These are phyloP conservation scores for Colletotrichum agaves DNA, from an alignment of 2,329 filamentous ascomycete species.

Conservation along the genomic window DNA sequence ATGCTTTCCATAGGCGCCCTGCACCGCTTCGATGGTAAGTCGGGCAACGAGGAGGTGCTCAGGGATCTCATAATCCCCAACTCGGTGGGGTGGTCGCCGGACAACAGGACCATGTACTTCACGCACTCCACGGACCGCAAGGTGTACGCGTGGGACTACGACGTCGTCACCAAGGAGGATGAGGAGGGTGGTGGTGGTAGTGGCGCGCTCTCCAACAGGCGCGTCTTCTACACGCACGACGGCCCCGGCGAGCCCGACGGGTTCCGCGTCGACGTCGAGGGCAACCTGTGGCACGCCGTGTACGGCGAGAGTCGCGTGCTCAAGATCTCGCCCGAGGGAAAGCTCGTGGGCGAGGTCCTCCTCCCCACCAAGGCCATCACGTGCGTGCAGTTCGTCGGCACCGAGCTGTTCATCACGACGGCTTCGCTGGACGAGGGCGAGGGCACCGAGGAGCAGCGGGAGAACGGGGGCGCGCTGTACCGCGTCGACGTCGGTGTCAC, in stretches of 20 bases:
- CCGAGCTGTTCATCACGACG: conserved; percentile 81
- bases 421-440: conserved; percentile 74
- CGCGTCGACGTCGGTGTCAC: conserved; percentile 79
- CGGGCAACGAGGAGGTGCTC: conserved; percentile 68
- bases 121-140: conserved; percentile 79
- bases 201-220: conserved; percentile 73
- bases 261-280: conserved; percentile 83
- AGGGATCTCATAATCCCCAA: conserved; percentile 82
- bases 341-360: conserved; percentile 78
- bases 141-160: conserved; percentile 81
- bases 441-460: conserved; percentile 66
- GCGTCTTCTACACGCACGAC: conserved; percentile 78
- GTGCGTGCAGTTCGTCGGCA: conserved; percentile 83
- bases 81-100: conserved; percentile 82
- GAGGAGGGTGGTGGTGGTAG: conserved; percentile 69
- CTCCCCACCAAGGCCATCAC: conserved; percentile 84
- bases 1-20: conserved; percentile 68
- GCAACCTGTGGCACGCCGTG: conserved; percentile 90
- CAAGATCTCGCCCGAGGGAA: conserved; percentile 75
- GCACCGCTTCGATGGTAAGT: conserved; percentile 75
- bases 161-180: conserved; percentile 48
- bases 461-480: conserved; percentile 78
- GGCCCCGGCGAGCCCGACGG: conserved; percentile 80
- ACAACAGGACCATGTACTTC: conserved; percentile 81
- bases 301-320: conserved; percentile 82